These are phyloP conservation scores for Aureobasidium sp. DNA, from an alignment of 2,329 filamentous ascomycete species.

Conservation along the genomic window DNA sequence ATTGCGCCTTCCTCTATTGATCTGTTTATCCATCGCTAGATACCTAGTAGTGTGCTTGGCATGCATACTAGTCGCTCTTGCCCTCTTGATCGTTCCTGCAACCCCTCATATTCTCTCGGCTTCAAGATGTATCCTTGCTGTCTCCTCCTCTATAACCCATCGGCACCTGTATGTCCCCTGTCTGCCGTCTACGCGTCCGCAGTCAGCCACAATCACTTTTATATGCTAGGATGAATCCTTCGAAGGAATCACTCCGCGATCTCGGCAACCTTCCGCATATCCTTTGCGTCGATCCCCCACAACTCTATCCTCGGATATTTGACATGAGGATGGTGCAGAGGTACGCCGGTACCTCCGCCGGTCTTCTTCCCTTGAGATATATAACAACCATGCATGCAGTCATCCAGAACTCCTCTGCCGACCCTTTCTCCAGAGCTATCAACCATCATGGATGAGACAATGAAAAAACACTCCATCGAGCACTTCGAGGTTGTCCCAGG, in stretches of 20 bases:
- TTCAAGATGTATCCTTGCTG: neutral
- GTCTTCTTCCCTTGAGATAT: neutral
- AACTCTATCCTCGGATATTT: neutral
- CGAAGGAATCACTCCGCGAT: neutral
- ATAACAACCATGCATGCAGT: neutral
- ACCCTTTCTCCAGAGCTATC: neutral
- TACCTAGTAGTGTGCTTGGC: neutral
- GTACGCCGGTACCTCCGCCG: neutral
- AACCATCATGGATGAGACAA: neutral
- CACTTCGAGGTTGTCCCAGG: neutral
- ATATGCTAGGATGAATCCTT: neutral
- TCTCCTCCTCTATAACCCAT: neutral
- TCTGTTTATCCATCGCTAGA: neutral
- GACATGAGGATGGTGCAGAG: neutral
- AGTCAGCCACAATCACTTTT: neutral
- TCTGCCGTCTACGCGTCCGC: neutral
- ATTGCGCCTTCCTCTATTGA: neutral
- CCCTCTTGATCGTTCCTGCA: neutral
- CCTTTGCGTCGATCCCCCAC: neutral
- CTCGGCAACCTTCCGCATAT: conserved; percentile 3
- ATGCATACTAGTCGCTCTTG: neutral
- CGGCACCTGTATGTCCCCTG: neutral
- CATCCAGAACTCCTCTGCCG: neutral
- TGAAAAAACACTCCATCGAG: conserved; percentile 8
- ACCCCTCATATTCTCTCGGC: neutral